phyloP scores from a whole-genome alignment of 768 basidiomycete species.

The Mycena belliarum region DNA sequence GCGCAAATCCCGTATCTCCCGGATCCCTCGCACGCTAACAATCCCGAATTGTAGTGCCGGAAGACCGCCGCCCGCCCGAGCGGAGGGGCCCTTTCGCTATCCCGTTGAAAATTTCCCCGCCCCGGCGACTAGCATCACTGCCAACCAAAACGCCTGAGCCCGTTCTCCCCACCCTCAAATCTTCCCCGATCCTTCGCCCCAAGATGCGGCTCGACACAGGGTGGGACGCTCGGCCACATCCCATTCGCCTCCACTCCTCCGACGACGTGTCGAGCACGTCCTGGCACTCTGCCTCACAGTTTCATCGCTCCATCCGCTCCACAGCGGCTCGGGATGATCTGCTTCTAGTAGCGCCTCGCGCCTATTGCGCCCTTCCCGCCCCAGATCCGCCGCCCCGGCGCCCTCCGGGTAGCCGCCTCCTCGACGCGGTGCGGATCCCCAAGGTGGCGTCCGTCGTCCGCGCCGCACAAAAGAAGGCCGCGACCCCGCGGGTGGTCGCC shows the following conservation, averaged over 20 bases:
- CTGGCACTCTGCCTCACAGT: background rate
- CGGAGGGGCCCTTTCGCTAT: background rate
- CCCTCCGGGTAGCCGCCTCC: conserved; percentile 8
- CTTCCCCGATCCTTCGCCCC: background rate
- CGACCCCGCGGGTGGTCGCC: background rate
- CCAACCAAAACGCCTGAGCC: background rate
- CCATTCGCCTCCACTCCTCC: background rate
- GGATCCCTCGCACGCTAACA: background rate
- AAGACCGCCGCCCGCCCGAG: background rate
- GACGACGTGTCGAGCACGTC: background rate
- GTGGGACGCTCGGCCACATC: background rate
- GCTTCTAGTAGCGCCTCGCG: background rate
- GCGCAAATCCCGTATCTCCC: background rate
- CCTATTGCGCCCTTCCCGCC: background rate
- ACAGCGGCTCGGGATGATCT: background rate
- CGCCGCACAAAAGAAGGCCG: background rate
- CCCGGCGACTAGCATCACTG: background rate
- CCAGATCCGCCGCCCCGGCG: background rate
- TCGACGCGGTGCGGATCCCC: conserved; percentile 2
- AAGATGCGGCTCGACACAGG: conserved; percentile 2
- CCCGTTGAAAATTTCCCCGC: background rate
- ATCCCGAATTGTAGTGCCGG: background rate
- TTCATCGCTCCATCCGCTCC: background rate
- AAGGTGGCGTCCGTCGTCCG: conserved; percentile 1
- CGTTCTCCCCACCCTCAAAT: background rate